phyloP scores from a whole-genome alignment of 129 eudicot genomes.

The Dittrichia graveolens region DNA sequence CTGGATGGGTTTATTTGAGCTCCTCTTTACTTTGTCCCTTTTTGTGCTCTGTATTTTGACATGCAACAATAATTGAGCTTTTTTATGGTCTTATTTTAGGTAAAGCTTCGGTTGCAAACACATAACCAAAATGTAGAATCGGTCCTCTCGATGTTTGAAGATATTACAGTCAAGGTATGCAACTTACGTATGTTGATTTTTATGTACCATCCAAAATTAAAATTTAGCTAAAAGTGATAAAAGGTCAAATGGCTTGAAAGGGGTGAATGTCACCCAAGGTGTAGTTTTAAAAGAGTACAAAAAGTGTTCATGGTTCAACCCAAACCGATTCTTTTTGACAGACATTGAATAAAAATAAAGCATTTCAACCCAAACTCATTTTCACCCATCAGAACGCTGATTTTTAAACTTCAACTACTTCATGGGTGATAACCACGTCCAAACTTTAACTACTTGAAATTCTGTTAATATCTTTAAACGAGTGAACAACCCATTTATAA shows the following conservation, averaged over 20 bases:
- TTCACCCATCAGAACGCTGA: not conserved
- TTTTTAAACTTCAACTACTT: no score
- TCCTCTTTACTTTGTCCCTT: not conserved
- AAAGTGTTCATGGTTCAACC: not conserved
- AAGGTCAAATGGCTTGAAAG: not conserved
- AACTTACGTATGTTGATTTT: not conserved
- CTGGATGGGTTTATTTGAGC: not conserved
- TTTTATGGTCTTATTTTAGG: constrained; percentile 45
- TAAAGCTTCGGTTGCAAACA: constrained; percentile 84
- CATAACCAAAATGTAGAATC: constrained; percentile 90
- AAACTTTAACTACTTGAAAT: no score
- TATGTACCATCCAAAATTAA: not conserved
- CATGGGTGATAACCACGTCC: no score
- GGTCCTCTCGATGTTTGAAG: constrained; percentile 75
- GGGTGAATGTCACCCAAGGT: not conserved
- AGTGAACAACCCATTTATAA: no score
- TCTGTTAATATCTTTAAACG: no score
- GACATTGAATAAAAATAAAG: not conserved
- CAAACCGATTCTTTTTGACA: not conserved
- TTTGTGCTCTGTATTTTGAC: constrained; percentile 1
- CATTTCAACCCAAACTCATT: not conserved
- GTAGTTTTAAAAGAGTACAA: not conserved
- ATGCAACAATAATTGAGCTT: constrained; percentile 6
- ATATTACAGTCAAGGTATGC: constrained; percentile 71
- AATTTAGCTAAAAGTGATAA: not conserved